A percentile compares a stretch with the other conserved stretches of the same genome.
phyloP scores from a whole-genome alignment of 352 stramenopile genomes.

The Elongisporangium undulatum region DNA sequence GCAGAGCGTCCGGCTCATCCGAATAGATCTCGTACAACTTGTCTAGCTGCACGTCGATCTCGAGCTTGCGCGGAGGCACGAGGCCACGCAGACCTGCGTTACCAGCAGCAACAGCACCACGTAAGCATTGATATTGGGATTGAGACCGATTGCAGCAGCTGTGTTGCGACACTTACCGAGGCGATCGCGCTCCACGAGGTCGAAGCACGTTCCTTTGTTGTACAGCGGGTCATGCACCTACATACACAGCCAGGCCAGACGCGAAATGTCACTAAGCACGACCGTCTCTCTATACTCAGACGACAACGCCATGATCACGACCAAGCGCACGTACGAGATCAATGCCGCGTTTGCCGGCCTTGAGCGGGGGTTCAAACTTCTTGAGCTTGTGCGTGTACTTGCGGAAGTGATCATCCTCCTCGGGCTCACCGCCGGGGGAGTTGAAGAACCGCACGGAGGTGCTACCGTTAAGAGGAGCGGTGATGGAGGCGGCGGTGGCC shows the following conservation, averaged over 20 bases:
- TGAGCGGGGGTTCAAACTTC: conserved; percentile 80
- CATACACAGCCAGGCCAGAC: conserved; percentile 4
- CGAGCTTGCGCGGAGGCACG: conserved; percentile 69
- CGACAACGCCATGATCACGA: background rate
- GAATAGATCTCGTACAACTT: conserved; percentile 76
- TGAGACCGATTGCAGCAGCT: conserved; percentile 2
- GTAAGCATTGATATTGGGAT: background rate
- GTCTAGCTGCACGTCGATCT: conserved; percentile 62
- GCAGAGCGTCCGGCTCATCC: conserved; percentile 73
- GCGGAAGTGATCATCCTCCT: conserved; percentile 38
- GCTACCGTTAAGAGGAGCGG: background rate
- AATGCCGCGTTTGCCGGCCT: conserved; percentile 71
- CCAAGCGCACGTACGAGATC: conserved; percentile 41
- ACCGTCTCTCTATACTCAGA: background rate
- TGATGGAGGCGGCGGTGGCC: conserved; percentile 5
- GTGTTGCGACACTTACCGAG: conserved; percentile 40
- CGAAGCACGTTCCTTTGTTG: conserved; percentile 89
- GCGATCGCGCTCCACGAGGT: conserved; percentile 74
- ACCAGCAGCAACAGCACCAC: conserved; percentile 2
- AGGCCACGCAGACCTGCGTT: conserved; percentile 68
- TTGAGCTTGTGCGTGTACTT: conserved; percentile 55
- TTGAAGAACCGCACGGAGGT: conserved; percentile 6
- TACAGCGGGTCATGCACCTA: conserved; percentile 81
- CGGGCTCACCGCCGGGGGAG: conserved; percentile 20
- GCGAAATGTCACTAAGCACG: background rate